These are phyloP conservation scores for Pyrenophora graminea DNA, from an alignment of 2,329 filamentous ascomycete genomes.

Conservation along the genomic window DNA sequence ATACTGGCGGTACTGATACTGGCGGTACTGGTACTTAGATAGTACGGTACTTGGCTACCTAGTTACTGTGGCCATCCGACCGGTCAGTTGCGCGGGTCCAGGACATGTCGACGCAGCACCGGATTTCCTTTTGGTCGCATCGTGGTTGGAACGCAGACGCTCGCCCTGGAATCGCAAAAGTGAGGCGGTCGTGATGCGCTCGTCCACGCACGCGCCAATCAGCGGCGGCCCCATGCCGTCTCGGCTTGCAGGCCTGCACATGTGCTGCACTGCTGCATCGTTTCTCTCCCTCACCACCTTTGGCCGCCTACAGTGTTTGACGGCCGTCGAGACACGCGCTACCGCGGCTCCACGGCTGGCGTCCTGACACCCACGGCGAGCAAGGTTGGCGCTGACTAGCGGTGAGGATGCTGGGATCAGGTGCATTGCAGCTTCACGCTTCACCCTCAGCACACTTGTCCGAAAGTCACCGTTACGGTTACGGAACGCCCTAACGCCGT, in stretches of 20 bases:
- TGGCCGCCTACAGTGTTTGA: conserved; percentile 24
- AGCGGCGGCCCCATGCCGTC: conserved; percentile 18
- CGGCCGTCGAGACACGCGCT: conserved; percentile 24
- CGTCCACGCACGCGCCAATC: conserved; percentile 31
- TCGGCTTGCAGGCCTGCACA: conserved; percentile 24
- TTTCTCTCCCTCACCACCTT: conserved; percentile 19
- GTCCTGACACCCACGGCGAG: conserved; percentile 11
- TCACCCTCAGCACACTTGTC: conserved; percentile 7
- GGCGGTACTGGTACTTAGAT: no score
- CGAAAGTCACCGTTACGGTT: conserved; percentile 7
- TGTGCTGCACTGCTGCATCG: conserved; percentile 1
- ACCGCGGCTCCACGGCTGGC: conserved; percentile 26
- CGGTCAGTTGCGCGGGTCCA: conserved; percentile 15
- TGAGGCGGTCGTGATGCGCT: conserved; percentile 37
- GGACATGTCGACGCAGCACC: background rate
- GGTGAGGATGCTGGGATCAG: conserved; percentile 36
- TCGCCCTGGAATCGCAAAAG: conserved; percentile 39
- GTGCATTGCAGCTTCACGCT: conserved; percentile 37
- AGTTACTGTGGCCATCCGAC: background rate
- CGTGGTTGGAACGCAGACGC: conserved; percentile 18
- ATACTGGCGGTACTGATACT: no score
- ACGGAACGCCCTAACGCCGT: conserved; percentile 25
- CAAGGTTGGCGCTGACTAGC: conserved; percentile 26
- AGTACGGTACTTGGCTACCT: no score
- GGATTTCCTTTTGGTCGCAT: conserved; percentile 12